Evolutionary conservation across 2,329 filamentous ascomycete genomes (phyloP).

Genomic region (Epichloe aotearoae): DNA sequence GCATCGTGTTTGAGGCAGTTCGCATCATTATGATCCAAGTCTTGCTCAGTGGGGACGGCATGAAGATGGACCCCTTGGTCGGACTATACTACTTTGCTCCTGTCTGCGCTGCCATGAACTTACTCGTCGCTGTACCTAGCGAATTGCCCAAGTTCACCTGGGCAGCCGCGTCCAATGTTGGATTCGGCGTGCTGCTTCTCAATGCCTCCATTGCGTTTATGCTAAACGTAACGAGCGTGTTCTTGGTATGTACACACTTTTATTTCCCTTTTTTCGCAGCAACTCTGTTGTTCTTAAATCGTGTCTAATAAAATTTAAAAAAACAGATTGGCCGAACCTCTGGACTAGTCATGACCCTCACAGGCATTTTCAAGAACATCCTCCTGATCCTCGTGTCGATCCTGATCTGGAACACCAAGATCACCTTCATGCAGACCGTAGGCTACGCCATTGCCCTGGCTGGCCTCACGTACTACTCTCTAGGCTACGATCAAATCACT

Average conservation of each 20-base stretch:
- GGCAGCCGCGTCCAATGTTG: conserved; percentile 51
- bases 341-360: conserved; percentile 72
- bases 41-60: conserved; percentile 59
- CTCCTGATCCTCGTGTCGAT: conserved; percentile 67
- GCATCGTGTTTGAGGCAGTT: conserved; percentile 68
- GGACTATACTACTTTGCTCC: conserved; percentile 85
- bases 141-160: conserved; percentile 55
- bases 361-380: conserved; percentile 79
- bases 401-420: conserved; percentile 62
- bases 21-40: conserved; percentile 78
- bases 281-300: background rate
- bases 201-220: conserved; percentile 72
- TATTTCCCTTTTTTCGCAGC: background rate
- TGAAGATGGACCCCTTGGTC: conserved; percentile 82
- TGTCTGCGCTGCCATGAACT: conserved; percentile 71
- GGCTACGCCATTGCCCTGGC: conserved; percentile 60
- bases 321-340: conserved; percentile 75
- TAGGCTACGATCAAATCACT: conserved; percentile 23
- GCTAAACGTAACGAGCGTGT: conserved; percentile 75
- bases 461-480: conserved; percentile 37
- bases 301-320: conserved; percentile 5
- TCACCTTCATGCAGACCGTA: conserved; percentile 57
- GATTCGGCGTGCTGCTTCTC: conserved; percentile 49
- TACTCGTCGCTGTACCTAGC: conserved; percentile 52
- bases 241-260: conserved; percentile 47